phyloP scores from a whole-genome alignment of 2,329 filamentous ascomycete species.

The Colletotrichum liriopes region DNA sequence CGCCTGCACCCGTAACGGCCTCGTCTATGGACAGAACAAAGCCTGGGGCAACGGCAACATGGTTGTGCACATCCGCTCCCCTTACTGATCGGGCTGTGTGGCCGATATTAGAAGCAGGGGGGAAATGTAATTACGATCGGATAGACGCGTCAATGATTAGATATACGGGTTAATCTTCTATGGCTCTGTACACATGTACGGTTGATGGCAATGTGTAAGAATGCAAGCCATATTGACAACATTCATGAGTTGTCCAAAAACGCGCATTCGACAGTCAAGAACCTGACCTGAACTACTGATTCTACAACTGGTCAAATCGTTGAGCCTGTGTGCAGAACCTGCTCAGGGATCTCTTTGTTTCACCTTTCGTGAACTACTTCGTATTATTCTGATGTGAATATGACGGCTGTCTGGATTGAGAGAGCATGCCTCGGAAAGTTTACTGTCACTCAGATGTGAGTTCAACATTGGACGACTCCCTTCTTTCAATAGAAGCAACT shows the following conservation, averaged over 20 bases:
- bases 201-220: not conserved
- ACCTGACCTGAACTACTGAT: not conserved
- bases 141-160: not conserved
- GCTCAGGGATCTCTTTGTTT: not conserved
- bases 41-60: conserved; percentile 32
- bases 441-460: not conserved
- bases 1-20: conserved; percentile 27
- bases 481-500: not conserved
- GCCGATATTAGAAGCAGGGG: not conserved
- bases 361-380: not conserved
- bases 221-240: not conserved
- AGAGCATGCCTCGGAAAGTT: not conserved
- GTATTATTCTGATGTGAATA: too few relatives aligned
- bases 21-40: conserved; percentile 25
- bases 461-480: not conserved
- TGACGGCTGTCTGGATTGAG: too few relatives aligned
- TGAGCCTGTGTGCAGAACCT: not conserved
- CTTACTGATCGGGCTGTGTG: not conserved
- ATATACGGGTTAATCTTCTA: too few relatives aligned
- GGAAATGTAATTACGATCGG: too few relatives aligned
- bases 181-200: too few relatives aligned
- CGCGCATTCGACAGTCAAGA: too few relatives aligned
- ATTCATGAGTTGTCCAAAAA: not conserved
- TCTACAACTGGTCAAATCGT: not conserved
- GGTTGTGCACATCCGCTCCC: conserved; percentile 23